phyloP scores from a whole-genome alignment of 257 asterid genomes.

The Gentiana dahurica region DNA sequence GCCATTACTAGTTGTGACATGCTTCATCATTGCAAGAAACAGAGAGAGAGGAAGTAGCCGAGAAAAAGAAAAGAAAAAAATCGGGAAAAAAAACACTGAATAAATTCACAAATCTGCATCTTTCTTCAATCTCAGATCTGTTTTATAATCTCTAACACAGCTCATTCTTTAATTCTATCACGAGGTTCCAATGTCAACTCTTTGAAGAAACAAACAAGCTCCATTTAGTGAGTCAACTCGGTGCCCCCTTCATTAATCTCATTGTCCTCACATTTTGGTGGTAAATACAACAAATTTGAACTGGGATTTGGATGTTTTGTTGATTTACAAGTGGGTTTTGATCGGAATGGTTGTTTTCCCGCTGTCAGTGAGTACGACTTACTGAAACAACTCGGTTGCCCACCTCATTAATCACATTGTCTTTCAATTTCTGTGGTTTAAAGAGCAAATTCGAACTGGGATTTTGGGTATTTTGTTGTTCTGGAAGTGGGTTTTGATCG shows the following conservation, averaged over 20 bases:
- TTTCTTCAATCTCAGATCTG: conserved; percentile 29
- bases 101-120: conserved; percentile 6
- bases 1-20: too few relatives aligned
- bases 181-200: conserved; percentile 19
- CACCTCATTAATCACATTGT: too few relatives aligned
- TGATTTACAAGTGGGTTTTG: conserved; percentile 9
- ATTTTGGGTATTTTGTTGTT: conserved; percentile 5
- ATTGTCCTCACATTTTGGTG: conserved; percentile 1
- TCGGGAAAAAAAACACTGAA: neutral
- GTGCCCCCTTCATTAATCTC: conserved; percentile 12
- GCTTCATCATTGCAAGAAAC: too few relatives aligned
- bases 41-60: conserved; percentile 19
- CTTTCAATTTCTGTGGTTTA: too few relatives aligned
- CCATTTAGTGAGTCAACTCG: conserved; percentile 20
- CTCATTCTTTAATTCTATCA: conserved; percentile 20
- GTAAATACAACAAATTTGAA: conserved; percentile 4
- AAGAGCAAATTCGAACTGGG: conserved; percentile 16
- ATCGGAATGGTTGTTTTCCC: conserved; percentile 24
- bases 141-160: conserved; percentile 3
- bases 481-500: conserved; percentile 8
- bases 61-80: conserved; percentile 1
- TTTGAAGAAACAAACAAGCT: conserved; percentile 12
- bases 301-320: conserved; percentile 15
- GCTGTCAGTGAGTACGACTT: too few relatives aligned
- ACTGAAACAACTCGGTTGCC: too few relatives aligned